phyloP scores from a whole-genome alignment of 2,329 filamentous ascomycete species.

The Cordyceps cicadae region DNA sequence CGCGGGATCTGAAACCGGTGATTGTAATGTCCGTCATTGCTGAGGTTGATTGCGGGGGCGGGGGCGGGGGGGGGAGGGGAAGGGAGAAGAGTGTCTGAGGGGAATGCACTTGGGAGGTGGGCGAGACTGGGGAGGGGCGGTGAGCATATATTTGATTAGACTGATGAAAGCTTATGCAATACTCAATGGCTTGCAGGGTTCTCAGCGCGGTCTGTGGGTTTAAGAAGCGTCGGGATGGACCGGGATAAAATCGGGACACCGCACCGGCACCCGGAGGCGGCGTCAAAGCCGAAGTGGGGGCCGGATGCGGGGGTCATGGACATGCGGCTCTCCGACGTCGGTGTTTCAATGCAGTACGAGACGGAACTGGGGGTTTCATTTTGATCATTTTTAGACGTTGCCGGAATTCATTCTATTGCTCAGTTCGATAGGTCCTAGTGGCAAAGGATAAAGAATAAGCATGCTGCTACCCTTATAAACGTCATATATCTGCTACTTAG shows the following conservation, averaged over 20 bases:
- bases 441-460: no score
- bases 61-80: background rate
- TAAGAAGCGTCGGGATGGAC: background rate
- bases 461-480: no score
- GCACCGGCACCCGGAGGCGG: slow-evolving; percentile 11
- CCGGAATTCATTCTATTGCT: no score
- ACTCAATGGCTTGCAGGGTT: background rate
- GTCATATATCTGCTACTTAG: no score
- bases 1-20: slow-evolving; percentile 61
- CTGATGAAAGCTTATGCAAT: background rate
- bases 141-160: background rate
- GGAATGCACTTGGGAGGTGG: background rate
- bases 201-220: background rate
- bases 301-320: slow-evolving; percentile 22
- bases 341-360: background rate
- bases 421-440: no score
- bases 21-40: slow-evolving; percentile 52
- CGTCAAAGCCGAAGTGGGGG: slow-evolving; percentile 23
- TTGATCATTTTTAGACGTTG: no score
- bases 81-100: background rate
- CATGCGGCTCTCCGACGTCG: slow-evolving; percentile 19
- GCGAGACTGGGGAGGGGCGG: background rate
- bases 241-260: background rate
- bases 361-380: no score
- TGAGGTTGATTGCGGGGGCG: background rate